A percentile compares a stretch with the other conserved stretches of the same genome.
These are phyloP conservation scores for Phycomyces blakesleeanus DNA, from an alignment of 192 early-diverging fungal genomes.

Conservation along the genomic window DNA sequence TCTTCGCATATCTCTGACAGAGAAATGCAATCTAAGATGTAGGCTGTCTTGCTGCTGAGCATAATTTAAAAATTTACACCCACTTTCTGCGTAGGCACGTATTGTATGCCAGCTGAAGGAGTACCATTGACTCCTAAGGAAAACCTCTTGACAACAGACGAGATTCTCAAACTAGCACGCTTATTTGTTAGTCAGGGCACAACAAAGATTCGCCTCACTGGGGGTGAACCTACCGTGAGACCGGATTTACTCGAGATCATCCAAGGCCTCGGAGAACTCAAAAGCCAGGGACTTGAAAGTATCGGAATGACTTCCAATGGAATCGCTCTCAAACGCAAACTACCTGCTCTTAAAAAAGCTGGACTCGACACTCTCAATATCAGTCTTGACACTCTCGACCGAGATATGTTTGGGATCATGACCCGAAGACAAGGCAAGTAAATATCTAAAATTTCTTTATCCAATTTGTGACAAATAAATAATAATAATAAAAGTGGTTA, in stretches of 20 bases:
- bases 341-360: slow-evolving; percentile 59
- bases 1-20: slow-evolving; percentile 90
- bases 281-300: slow-evolving; percentile 66
- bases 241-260: slow-evolving; percentile 87
- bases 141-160: slow-evolving; percentile 70
- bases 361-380: slow-evolving; percentile 90
- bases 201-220: slow-evolving; percentile 92
- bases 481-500: too few species aligned
- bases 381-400: slow-evolving; percentile 88
- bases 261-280: slow-evolving; percentile 67
- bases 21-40: slow-evolving; percentile 94
- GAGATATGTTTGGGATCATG: slow-evolving; percentile 83
- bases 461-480: too few species aligned
- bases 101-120: slow-evolving; percentile 95
- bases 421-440: slow-evolving; percentile 72
- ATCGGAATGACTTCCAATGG: slow-evolving; percentile 96
- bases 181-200: slow-evolving; percentile 89
- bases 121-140: slow-evolving; percentile 64
- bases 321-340: slow-evolving; percentile 82
- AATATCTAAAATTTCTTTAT: too few species aligned
- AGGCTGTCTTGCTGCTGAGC: slow-evolving; percentile 15
- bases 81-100: slow-evolving; percentile 59
- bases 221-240: slow-evolving; percentile 94
- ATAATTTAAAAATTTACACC: too few species aligned
- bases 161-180: slow-evolving; percentile 76